Evolutionary conservation across 805 yeast species (phyloP).

Genomic region (Barnettozyma wickerhamii): DNA sequence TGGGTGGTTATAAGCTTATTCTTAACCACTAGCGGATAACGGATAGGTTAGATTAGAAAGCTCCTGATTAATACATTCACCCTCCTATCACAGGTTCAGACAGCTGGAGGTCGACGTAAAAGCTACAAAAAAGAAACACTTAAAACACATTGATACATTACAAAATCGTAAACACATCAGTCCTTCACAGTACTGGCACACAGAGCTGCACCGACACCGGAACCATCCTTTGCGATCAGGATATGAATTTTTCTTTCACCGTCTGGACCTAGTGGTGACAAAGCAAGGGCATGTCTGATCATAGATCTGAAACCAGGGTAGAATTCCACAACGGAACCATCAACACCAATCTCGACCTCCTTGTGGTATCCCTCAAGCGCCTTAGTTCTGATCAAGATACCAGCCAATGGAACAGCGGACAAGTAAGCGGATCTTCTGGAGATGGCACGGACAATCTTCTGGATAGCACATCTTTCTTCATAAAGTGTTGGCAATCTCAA

Average conservation of each 20-base stretch:
- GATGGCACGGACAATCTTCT: constrained; percentile 69
- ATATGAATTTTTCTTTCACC: constrained; percentile 71
- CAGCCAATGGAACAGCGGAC: constrained; percentile 87
- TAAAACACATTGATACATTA: too few relatives aligned
- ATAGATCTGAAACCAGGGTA: constrained; percentile 86
- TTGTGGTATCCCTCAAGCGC: constrained; percentile 59
- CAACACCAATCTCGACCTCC: constrained; percentile 90
- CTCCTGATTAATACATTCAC: too few relatives aligned
- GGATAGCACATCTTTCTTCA: constrained; percentile 73
- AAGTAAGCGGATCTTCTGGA: constrained; percentile 86
- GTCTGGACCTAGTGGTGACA: constrained; percentile 68
- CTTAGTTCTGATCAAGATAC: constrained; percentile 60
- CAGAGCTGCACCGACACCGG: constrained; percentile 96
- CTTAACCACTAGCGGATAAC: too few relatives aligned
- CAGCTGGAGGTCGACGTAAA: too few relatives aligned
- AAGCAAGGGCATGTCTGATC: constrained; percentile 72
- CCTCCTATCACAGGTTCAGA: too few relatives aligned
- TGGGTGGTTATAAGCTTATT: too few relatives aligned
- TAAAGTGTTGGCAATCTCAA: constrained; percentile 48
- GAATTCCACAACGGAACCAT: constrained; percentile 90
- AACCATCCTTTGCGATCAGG: constrained; percentile 88
- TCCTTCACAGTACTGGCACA: constrained; percentile 46
- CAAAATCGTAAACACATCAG: too few relatives aligned
- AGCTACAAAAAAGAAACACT: too few relatives aligned
- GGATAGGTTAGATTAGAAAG: too few relatives aligned